Conservation (phyloP, 2,329 filamentous ascomycete genomes). For the Epichloe sp. region DNA sequence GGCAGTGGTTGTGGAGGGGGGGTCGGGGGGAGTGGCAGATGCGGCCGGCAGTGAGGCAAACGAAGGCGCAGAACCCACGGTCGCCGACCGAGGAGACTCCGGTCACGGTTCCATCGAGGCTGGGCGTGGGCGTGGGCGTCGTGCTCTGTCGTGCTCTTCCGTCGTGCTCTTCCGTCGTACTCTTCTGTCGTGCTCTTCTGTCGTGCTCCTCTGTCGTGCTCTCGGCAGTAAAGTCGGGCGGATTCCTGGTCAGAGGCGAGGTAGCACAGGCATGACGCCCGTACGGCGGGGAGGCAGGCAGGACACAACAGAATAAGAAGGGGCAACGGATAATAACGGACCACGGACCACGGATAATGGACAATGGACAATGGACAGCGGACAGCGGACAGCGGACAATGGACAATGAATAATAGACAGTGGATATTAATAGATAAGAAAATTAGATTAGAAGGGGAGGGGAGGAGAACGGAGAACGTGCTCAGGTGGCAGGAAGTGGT, state of each 20-base stretch:
- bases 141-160: neutral
- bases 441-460: no score
- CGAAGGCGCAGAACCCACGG: neutral
- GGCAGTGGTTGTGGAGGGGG: conserved; percentile 6
- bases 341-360: accelerated
- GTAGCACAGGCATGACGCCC: conserved; percentile 6
- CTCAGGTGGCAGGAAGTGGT: neutral
- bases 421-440: no score
- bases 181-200: neutral
- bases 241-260: conserved; percentile 4
- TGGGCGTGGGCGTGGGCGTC: neutral
- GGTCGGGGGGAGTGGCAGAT: conserved; percentile 1
- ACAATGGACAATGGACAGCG: no score
- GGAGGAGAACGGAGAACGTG: neutral
- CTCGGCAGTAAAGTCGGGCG: conserved; percentile 6
- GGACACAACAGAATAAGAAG: neutral
- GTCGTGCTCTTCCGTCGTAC: neutral
- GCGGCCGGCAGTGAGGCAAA: neutral
- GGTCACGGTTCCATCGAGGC: conserved; percentile 16
- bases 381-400: no score
- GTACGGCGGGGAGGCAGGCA: neutral
- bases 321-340: neutral
- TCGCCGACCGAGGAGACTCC: conserved; percentile 20
- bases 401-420: no score
- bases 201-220: neutral